A percentile compares a stretch with the other conserved stretches of the same genome.
Conservation (phyloP, 306 rosid species). For the Cucumis sativus region DNA sequence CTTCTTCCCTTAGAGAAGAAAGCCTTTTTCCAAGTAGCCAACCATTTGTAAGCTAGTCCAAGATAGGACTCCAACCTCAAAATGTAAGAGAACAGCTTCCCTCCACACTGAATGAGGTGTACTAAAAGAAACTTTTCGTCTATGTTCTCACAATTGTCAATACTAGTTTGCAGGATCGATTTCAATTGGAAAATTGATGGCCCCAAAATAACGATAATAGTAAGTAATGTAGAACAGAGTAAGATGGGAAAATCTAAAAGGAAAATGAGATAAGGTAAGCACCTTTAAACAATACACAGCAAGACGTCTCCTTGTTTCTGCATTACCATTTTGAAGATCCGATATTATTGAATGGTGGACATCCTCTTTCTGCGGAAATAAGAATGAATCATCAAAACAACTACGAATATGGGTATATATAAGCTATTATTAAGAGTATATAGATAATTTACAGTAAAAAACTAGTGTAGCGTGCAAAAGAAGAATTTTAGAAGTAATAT, state of each 20-base stretch:
- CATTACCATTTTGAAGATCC: constrained; percentile 95
- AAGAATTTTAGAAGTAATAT: not conserved
- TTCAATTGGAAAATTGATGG: not conserved
- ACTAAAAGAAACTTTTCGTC: not conserved
- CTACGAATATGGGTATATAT: not conserved
- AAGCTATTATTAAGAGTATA: not conserved
- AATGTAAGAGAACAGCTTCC: not conserved
- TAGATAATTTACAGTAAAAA: not conserved
- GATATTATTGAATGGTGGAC: constrained; percentile 96
- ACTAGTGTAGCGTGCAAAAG: not conserved
- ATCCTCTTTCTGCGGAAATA: constrained; percentile 73
- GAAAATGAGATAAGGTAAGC: constrained; percentile 13
- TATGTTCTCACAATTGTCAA: not conserved
- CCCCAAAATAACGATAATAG: not conserved
- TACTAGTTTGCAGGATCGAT: not conserved
- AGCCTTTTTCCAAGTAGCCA: too few relatives aligned
- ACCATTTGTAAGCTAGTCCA: too few relatives aligned
- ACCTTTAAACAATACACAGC: constrained; percentile 98
- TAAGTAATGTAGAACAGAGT: not conserved
- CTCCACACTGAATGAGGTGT: not conserved
- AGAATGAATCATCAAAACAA: constrained; percentile 14
- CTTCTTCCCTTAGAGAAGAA: too few relatives aligned
- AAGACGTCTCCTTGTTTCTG: constrained; percentile 93
- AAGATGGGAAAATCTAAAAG: constrained; percentile 15
- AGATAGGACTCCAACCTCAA: too few relatives aligned